These are phyloP conservation scores for Camillea tinctor DNA, from an alignment of 2,329 filamentous ascomycete genomes.

Conservation along the genomic window DNA sequence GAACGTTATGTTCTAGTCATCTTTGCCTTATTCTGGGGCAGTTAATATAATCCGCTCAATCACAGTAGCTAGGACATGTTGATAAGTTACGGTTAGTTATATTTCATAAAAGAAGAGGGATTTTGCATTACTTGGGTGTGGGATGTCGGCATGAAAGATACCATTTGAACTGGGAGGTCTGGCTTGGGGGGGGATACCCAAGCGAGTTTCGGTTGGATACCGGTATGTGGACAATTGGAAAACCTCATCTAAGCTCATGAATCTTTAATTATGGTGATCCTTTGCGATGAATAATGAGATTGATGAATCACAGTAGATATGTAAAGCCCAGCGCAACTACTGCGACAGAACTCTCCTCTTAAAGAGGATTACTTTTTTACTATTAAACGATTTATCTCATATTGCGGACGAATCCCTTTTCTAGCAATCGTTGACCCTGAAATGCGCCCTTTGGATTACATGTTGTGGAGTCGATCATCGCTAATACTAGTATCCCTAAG, in stretches of 20 bases:
- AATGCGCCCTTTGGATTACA: no score
- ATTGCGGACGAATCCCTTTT: no score
- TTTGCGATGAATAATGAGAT: no score
- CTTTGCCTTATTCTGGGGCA: neutral
- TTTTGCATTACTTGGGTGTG: neutral
- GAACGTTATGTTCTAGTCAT: constrained; percentile 31
- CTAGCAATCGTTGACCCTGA: no score
- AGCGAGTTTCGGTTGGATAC: neutral
- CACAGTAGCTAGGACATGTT: neutral
- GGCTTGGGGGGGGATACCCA: neutral
- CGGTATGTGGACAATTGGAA: neutral
- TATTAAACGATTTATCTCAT: no score
- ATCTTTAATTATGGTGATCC: neutral
- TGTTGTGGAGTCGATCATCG: no score
- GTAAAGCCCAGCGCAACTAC: no score
- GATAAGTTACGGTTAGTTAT: neutral
- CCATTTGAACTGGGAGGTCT: neutral
- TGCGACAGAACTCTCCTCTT: no score
- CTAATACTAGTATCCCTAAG: no score
- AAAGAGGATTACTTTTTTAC: no score
- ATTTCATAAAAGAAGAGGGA: neutral
- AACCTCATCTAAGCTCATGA: neutral
- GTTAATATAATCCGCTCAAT: neutral
- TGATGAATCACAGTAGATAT: no score
- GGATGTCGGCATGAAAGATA: neutral